Evolutionary conservation across 805 yeast genomes (phyloP), one percentile per base, ranked within the genome.

Genomic region (Cephaloascus albidus): DNA sequence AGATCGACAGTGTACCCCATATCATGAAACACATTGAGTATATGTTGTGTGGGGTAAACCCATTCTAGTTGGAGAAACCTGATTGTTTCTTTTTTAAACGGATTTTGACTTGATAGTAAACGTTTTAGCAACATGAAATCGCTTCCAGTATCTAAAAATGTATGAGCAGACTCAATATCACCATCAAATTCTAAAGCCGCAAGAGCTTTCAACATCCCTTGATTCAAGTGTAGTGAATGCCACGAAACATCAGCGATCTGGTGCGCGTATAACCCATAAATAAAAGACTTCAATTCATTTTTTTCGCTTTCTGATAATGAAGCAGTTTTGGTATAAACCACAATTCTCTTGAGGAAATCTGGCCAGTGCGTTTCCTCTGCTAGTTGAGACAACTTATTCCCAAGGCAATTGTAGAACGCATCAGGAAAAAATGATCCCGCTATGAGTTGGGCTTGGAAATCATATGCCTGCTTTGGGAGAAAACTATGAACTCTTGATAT

Each of bases 321-420:
- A 12, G 28, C 12, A 6, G 6, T 12, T 6, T 23, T 8, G 12
- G 28, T 12, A 23, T 23, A 23, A 12, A 6, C 45, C 4, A 74
- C 70, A 0, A 79, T 76, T 2, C 55, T 53, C 3, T 60, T 53
- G 12, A 80, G 46, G 48, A 79, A 80, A 1, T 80, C 79, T 0
- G 86, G 85, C 87, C 88, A 81, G 50, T 81, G 87, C 0, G 79
- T 63, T 20, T 61, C 70, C 52, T 81, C 88, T 3, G 84, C 81
- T 2, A 69, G 68, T 10, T 68, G 65, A 3, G 72, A 61, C 19
- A 56, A 49, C 3, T 72, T 76, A 15, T n/a, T 23, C 12, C 12
- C 14, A 37, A 71, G 55, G 52, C 87, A 81, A 28, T 72, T 63
- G 53, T 81, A 81, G 48, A 79, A 74, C 0, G 82, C 75, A 52